Evolutionary conservation across 2,329 filamentous ascomycete genomes (phyloP).

Genomic region (Penicillium sp.): DNA sequence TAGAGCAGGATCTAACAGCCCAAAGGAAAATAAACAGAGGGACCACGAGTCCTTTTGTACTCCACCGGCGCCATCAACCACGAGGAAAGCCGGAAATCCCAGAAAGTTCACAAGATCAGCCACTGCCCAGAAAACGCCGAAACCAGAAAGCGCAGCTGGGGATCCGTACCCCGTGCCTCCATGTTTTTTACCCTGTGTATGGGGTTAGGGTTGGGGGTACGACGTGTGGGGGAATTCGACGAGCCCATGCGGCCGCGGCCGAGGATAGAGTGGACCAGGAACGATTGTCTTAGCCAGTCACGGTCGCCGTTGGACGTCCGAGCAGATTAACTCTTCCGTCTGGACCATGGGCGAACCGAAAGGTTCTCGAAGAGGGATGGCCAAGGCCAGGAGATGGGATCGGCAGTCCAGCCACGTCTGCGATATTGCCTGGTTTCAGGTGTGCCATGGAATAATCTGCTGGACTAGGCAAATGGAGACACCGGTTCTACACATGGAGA

Average conservation of each 20-base stretch:
- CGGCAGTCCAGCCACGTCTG: neutral
- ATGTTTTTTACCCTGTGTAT: too few species aligned
- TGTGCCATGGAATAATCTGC: neutral
- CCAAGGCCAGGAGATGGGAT: too few species aligned
- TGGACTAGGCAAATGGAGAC: too few species aligned
- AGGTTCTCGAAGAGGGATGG: slow-evolving; percentile 3
- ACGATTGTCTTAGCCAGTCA: too few species aligned
- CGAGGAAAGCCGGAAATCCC: slow-evolving; percentile 3
- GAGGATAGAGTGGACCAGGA: too few species aligned
- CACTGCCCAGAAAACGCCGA: slow-evolving; percentile 2
- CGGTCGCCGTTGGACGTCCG: too few species aligned
- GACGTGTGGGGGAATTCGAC: slow-evolving; percentile 1
- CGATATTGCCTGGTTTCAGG: slow-evolving; percentile 5
- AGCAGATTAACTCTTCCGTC: too few species aligned
- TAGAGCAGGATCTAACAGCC: neutral
- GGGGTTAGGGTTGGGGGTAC: neutral
- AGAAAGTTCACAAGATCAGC: slow-evolving; percentile 1
- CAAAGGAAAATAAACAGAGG: slow-evolving; percentile 8
- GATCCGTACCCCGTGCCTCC: too few species aligned
- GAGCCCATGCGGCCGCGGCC: slow-evolving; percentile 8
- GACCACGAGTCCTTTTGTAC: slow-evolving; percentile 10
- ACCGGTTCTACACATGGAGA: too few species aligned
- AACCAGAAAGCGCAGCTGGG: too few species aligned
- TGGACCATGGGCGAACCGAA: neutral
- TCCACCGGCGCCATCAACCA: too few species aligned